Evolutionary conservation across 2,329 filamentous ascomycete species (phyloP), one percentile per base, ranked within the genome.

Genomic region (Aureobasidium sp.): DNA sequence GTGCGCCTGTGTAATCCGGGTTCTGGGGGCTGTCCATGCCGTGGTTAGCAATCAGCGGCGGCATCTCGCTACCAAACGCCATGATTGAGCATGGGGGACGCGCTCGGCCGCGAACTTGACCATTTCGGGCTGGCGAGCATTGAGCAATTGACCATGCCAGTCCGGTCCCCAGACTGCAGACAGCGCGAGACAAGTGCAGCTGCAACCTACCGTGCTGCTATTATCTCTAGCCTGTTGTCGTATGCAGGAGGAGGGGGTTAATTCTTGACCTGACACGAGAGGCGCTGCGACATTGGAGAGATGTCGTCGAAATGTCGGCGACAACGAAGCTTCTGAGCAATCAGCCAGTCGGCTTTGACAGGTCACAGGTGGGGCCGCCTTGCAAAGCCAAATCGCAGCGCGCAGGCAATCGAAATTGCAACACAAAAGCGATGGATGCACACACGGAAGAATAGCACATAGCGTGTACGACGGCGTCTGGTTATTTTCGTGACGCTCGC

Each of bases 81-180:
- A 49, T 59, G 36, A 13, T 50, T 59, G 45, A 49, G 57, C 57
- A 50, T 41, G 57, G 57, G 44, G 57, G 53, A 44, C 27, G 44
- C 57, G 57, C 57, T 59, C 57, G 39, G 57, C 57, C 57, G 57
- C 57, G 36, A 41, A 50, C 57, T 59, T 59, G 57, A 34, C 36
- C 57, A 42, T 13, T 59, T 59, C 45, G 36, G 48, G 57, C 34
- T 32, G 57, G 45, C 34, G 45, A 41, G 57, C 57, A 49, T 41
- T 41, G 57, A 32, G 57, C 44, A 59, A 47, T 48, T 21, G 54
- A 29, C 54, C 54, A 44, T 48, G 21, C 16, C 29, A 39, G 42
- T 48, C 41, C 54, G 44, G 32, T n/a, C 25, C 50, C 29, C 36
- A 32, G 11, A 9, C 32, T 27, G 37, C 57, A 49, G 45, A 50